phyloP scores from a whole-genome alignment of 805 yeast species.

The Lipomyces yamanashiensis region DNA sequence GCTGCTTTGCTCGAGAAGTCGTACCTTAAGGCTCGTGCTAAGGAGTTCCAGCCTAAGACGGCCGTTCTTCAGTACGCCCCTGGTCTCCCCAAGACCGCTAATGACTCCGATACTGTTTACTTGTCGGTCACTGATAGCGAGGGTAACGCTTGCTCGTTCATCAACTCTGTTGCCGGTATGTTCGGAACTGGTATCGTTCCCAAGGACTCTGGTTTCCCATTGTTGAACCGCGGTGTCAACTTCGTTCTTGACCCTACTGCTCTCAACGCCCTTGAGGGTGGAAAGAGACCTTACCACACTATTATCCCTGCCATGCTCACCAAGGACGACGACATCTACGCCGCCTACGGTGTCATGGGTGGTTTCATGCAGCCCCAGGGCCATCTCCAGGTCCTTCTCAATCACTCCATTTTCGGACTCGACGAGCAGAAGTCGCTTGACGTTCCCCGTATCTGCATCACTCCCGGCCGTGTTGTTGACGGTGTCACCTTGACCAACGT shows the following conservation, averaged over 20 bases:
- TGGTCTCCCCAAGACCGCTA: slow-evolving; percentile 59
- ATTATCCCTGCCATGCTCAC: slow-evolving; percentile 84
- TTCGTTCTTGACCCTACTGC: slow-evolving; percentile 64
- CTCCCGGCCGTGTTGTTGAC: slow-evolving; percentile 68
- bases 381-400: slow-evolving; percentile 75
- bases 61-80: slow-evolving; percentile 52
- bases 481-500: slow-evolving; percentile 60
- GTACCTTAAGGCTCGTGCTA: slow-evolving; percentile 57
- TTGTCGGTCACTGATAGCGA: slow-evolving; percentile 65
- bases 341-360: slow-evolving; percentile 83
- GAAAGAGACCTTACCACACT: slow-evolving; percentile 79
- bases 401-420: slow-evolving; percentile 63
- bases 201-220: slow-evolving; percentile 61
- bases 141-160: slow-evolving; percentile 83
- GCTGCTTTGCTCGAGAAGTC: slow-evolving; percentile 53
- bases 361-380: slow-evolving; percentile 88
- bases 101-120: slow-evolving; percentile 72
- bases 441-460: slow-evolving; percentile 71
- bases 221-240: slow-evolving; percentile 79
- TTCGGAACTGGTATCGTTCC: slow-evolving; percentile 77
- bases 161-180: slow-evolving; percentile 69
- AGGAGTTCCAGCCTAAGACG: slow-evolving; percentile 50
- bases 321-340: slow-evolving; percentile 57
- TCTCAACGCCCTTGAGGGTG: slow-evolving; percentile 66
- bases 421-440: slow-evolving; percentile 77